Evolutionary conservation across 495 filamentous ascomycete species (phyloP), one percentile per base, ranked within the genome.

Genomic region (Podospora anserina): DNA sequence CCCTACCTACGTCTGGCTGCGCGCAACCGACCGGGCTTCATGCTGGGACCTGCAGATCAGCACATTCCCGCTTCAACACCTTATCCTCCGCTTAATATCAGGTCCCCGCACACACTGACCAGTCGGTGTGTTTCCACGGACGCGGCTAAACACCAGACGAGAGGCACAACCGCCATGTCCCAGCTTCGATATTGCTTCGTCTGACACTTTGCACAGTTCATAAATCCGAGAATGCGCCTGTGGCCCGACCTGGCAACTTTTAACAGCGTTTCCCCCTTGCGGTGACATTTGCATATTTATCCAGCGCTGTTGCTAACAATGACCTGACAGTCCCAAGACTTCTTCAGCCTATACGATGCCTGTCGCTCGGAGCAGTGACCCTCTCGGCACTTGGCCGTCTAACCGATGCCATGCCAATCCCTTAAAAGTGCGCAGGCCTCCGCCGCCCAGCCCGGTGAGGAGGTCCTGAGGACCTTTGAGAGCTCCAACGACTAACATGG

Each of bases 291-390:
- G 15, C 23, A 20, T 18, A 58, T 58, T 58, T 58, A 20, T 2
- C 55, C 55, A 19, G 23, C 23, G n/a, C 23, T 20, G n/a, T 20
- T 58, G 23, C 55, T 58, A 7, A 20, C 9, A 4, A 23, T 5
- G 55, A 20, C 23, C 55, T 26, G 55, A 58, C 23, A 58, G 18
- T 58, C 18, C 55, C 55, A 58, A 58, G 55, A 58, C 55, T 58
- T 58, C 23, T 58, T 58, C 55, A 58, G 55, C 55, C 55, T 58
- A 58, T 58, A 20, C 55, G 18, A 4, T 7, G 55, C n/a, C 4
- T 20, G 16, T 26, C n/a, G 55, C n/a, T 58, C 39, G 55, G 55
- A 19, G 13, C 55, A 9, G 55, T 19, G n/a, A 58, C 61, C n/a
- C 30, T 16, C 34, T 63, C 61, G 30, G n/a, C 30, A 39, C 30